phyloP scores from a whole-genome alignment of 768 basidiomycete genomes.

The Hericium rajendrae region DNA sequence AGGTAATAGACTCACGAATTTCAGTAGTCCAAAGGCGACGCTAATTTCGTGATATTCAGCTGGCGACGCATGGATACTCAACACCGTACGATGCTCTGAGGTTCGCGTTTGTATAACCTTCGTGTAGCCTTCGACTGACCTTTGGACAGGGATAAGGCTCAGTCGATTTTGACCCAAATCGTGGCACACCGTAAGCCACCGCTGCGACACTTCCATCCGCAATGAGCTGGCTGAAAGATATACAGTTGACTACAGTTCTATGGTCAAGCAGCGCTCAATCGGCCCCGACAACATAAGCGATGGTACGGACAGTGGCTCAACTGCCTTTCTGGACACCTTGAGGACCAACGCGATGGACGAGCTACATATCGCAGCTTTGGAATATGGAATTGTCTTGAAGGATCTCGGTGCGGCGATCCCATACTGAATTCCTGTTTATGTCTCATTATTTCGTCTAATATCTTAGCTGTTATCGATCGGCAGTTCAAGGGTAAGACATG shows the following conservation, averaged over 20 bases:
- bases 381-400: conserved; percentile 77
- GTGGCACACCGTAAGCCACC: conserved; percentile 61
- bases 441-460: background rate
- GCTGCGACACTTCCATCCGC: conserved; percentile 21
- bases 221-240: background rate
- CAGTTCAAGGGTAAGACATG: conserved; percentile 60
- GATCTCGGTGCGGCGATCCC: conserved; percentile 47
- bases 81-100: conserved; percentile 71
- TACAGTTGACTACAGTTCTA: conserved; percentile 43
- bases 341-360: conserved; percentile 83
- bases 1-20: conserved; percentile 19
- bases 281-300: conserved; percentile 72
- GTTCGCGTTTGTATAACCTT: conserved; percentile 6
- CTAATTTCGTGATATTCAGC: conserved; percentile 21
- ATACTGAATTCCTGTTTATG: background rate
- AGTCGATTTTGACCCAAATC: conserved; percentile 80
- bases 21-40: background rate
- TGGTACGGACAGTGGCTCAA: conserved; percentile 47
- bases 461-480: conserved; percentile 69
- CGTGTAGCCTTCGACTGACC: background rate
- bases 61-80: conserved; percentile 76
- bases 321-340: conserved; percentile 75
- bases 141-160: conserved; percentile 56
- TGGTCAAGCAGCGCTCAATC: conserved; percentile 74
- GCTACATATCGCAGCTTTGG: conserved; percentile 68